Base-by-base conservation (phyloP, 192 early-diverging fungal genomes). In the Martensiomyces pterosporus region DNA sequence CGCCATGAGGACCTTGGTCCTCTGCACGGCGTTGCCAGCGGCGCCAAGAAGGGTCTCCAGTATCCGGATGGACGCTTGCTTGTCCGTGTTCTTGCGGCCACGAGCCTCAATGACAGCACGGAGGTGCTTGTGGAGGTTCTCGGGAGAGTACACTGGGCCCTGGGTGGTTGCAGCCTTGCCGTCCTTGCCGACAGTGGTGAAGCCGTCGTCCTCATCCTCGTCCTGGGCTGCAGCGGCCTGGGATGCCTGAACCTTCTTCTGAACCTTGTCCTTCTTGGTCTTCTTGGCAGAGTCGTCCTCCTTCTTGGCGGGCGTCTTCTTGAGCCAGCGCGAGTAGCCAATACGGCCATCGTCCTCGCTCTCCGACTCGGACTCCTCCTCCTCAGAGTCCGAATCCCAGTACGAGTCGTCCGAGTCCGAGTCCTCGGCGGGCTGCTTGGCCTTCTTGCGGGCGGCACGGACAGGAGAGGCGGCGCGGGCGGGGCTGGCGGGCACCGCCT, bases 11-110 rank as follows among this genome's bases (percentile, higher is more conserved):
- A 97, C 90, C 35, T 81, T 80, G 52, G 87, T 79, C 65, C 81
- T 82, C 68, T 93, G 88, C 75, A 85, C 88, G 2, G 89, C 75
- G 23, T 83, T 84, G 43, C 47, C 62, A 16, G 89, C 81, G 18
- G 80, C 57, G 16, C 36, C 64, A 8, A 89, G 65, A 15, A 98
- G 63, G 16, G 46, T 53, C 56, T 86, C 75, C 24, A 97, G 64
- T 47, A 79, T 75, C 34, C 60, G 62, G 53, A 94, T 81, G 64
- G 89, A 84, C 46, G 78, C 82, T 24, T 77, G 56, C 65, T 90
- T 88, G 67, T 97, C 86, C 33, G 92, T 97, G 71, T 84, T 84
- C 88, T 92, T 97, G 77, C 94, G 93, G 34, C 97, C 97, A 55
- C 97, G 84, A 36, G 89, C 79, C 34, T 85, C 83, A 39, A 83